Evolutionary conservation across 306 rosid species (phyloP).

Genomic region (Cucumis hystrix): DNA sequence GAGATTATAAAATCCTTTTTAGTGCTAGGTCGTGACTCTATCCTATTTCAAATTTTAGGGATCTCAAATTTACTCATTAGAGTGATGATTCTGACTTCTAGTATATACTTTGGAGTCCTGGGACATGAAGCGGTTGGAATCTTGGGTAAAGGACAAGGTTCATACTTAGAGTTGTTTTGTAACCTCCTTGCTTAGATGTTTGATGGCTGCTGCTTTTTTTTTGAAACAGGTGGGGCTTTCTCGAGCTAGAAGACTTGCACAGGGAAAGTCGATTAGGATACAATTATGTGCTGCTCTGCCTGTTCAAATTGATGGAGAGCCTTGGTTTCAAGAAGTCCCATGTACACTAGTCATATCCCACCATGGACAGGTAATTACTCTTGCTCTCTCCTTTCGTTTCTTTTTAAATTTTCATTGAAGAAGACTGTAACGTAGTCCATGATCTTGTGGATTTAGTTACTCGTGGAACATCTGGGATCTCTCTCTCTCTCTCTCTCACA

Average conservation of each 20-base stretch:
- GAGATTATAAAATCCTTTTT: neutral
- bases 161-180: neutral
- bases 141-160: neutral
- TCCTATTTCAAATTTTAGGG: neutral
- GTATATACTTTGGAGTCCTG: neutral
- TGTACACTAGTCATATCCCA: constrained; percentile 72
- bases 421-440: neutral
- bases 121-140: neutral
- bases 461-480: neutral
- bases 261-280: constrained; percentile 85
- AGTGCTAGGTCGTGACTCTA: neutral
- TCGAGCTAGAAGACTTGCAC: constrained; percentile 95
- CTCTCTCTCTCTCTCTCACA: neutral
- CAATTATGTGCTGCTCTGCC: constrained; percentile 66
- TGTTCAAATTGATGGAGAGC: constrained; percentile 97
- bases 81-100: neutral
- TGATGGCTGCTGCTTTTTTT: constrained; percentile 8
- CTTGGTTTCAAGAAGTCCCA: constrained; percentile 65
- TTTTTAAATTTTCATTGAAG: neutral
- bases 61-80: neutral
- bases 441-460: neutral
- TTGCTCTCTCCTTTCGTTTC: constrained; percentile 10
- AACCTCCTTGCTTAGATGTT: neutral
- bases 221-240: constrained; percentile 84
- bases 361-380: constrained; percentile 74